phyloP scores from a whole-genome alignment of 2,329 filamentous ascomycete species.

The Neofusicoccum parvum region DNA sequence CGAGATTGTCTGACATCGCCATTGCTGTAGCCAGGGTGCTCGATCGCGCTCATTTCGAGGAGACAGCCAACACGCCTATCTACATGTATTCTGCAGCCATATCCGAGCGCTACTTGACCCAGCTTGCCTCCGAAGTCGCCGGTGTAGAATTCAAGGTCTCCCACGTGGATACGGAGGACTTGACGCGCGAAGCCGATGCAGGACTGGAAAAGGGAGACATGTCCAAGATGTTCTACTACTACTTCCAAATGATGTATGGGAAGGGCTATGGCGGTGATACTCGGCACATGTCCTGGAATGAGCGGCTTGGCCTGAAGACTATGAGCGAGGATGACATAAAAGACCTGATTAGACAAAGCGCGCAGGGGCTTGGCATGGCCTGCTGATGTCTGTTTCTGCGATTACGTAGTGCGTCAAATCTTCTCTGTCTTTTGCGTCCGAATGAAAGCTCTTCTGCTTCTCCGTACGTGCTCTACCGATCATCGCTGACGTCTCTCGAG shows the following conservation, averaged over 20 bases:
- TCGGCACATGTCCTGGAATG: not conserved
- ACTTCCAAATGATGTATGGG: slow-evolving; percentile 2
- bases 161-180: not conserved
- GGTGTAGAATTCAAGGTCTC: not conserved
- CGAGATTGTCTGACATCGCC: not conserved
- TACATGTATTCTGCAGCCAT: not conserved
- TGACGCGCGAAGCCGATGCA: not conserved
- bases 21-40: not conserved
- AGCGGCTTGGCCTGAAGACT: not conserved
- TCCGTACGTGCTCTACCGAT: too few species aligned
- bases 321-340: not conserved
- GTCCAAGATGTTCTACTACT: not conserved
- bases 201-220: not conserved
- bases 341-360: not conserved
- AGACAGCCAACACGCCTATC: not conserved
- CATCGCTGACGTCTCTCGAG: too few species aligned
- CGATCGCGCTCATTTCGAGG: not conserved
- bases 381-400: too few species aligned
- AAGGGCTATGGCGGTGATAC: not conserved
- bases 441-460: too few species aligned
- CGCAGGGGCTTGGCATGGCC: not conserved
- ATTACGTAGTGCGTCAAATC: too few species aligned
- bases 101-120: not conserved
- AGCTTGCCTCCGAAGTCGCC: not conserved
- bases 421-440: too few species aligned